A percentile compares a stretch with the other conserved stretches of the same genome.
phyloP scores from a whole-genome alignment of 1,284 basidiomycete species.

The Moniliophthora roreri region DNA sequence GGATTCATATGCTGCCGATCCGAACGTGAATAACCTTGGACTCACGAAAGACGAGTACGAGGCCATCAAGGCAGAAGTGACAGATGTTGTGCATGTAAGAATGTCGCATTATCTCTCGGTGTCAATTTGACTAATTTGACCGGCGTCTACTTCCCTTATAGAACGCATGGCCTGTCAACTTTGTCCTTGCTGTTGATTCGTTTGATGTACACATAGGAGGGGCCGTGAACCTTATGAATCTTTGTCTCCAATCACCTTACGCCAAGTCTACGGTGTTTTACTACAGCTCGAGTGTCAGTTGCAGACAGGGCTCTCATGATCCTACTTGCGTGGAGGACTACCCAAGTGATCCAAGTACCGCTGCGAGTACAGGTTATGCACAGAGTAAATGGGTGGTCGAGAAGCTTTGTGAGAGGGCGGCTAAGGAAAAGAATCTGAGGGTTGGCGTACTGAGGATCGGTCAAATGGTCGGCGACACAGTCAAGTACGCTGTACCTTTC shows the following conservation, averaged over 20 bases:
- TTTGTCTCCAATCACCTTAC: conserved; percentile 43
- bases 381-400: conserved; percentile 64
- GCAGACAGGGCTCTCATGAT: conserved; percentile 28
- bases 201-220: conserved; percentile 53
- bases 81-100: conserved; percentile 49
- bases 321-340: conserved; percentile 36
- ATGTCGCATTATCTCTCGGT: conserved; percentile 1
- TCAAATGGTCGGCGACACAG: conserved; percentile 53
- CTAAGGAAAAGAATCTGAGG: conserved; percentile 27
- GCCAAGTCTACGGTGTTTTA: conserved; percentile 42
- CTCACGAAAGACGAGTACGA: conserved; percentile 36
- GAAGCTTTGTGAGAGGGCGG: conserved; percentile 47
- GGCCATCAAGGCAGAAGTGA: conserved; percentile 34
- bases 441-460: conserved; percentile 47
- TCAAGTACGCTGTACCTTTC: conserved; percentile 17
- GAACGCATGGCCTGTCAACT: conserved; percentile 52
- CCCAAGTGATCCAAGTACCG: conserved; percentile 32
- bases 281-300: conserved; percentile 59
- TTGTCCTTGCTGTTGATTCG: conserved; percentile 43
- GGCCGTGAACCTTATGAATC: conserved; percentile 52
- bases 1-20: conserved; percentile 42
- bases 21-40: conserved; percentile 40
- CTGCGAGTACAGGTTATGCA: conserved; percentile 55
- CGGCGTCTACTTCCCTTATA: conserved; percentile 12
- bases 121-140: conserved; percentile 15